Conservation (phyloP, 768 basidiomycete species). For the Saitozyma podzolica region DNA sequence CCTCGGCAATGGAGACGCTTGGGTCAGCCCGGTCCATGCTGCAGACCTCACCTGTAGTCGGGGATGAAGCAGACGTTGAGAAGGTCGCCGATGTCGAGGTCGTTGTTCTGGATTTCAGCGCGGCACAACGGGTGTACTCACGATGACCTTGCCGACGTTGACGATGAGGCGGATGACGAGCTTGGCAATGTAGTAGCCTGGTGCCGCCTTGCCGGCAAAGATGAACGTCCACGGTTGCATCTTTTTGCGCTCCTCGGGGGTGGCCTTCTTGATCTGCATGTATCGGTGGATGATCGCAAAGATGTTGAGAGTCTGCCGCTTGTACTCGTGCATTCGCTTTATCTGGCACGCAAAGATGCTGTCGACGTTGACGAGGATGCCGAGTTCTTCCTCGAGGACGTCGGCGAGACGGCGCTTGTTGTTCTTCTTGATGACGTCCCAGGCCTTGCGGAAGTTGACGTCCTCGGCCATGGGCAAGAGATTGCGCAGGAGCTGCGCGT, state of each 20-base stretch:
- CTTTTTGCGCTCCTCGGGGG: slow-evolving; percentile 74
- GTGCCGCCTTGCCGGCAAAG: slow-evolving; percentile 97
- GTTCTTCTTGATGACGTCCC: slow-evolving; percentile 79
- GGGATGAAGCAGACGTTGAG: slow-evolving; percentile 92
- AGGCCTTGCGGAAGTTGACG: slow-evolving; percentile 71
- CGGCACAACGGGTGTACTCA: slow-evolving; percentile 14
- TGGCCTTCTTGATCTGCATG: slow-evolving; percentile 74
- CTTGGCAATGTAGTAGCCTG: slow-evolving; percentile 86
- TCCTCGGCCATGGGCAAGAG: slow-evolving; percentile 72
- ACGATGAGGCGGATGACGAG: slow-evolving; percentile 91
- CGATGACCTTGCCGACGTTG: slow-evolving; percentile 75
- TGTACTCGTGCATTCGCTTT: slow-evolving; percentile 79
- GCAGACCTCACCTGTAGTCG: slow-evolving; percentile 67
- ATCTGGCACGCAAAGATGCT: slow-evolving; percentile 52
- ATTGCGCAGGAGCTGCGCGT: slow-evolving; percentile 70
- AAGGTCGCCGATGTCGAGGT: slow-evolving; percentile 78
- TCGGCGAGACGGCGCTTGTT: slow-evolving; percentile 74
- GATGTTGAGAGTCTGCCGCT: slow-evolving; percentile 94
- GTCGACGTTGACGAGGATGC: slow-evolving; percentile 42
- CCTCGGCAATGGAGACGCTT: slow-evolving; percentile 53
- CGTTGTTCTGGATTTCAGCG: slow-evolving; percentile 57
- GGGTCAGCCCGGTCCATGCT: background rate
- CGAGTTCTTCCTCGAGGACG: slow-evolving; percentile 46
- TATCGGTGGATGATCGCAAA: slow-evolving; percentile 69
- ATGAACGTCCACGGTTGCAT: slow-evolving; percentile 75